Conservation (phyloP, 495 filamentous ascomycete genomes). For the Xylaria flabelliformis region DNA sequence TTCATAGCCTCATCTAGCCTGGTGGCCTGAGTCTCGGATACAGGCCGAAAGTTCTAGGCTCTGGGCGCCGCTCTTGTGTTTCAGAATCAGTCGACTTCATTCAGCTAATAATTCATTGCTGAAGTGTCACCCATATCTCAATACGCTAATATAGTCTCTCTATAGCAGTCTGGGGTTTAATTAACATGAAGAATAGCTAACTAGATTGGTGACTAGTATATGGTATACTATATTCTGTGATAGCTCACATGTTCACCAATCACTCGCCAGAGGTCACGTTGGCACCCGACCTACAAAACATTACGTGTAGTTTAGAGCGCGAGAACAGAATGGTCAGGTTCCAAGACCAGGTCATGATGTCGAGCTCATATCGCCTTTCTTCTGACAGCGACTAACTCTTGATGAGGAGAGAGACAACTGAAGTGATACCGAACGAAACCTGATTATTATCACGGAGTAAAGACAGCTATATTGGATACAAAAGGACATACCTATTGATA, state of each 20-base stretch:
- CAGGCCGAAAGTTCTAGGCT: not conserved
- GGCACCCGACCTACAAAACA: not conserved
- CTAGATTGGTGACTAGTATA: not conserved
- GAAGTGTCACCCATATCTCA: not conserved
- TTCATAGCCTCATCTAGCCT: not conserved
- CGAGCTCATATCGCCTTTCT: not conserved
- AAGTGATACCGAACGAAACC: not conserved
- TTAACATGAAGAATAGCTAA: not conserved
- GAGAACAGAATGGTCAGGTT: not conserved
- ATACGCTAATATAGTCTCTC: not conserved
- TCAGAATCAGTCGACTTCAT: not conserved
- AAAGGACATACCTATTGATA: slow-evolving; percentile 2
- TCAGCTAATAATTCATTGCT: not conserved
- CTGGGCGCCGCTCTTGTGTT: not conserved
- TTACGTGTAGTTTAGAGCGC: not conserved
- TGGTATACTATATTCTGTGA: too few species aligned
- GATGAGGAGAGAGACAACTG: not conserved
- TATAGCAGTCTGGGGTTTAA: not conserved
- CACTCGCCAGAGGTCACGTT: not conserved
- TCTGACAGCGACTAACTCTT: not conserved
- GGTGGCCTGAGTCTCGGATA: not conserved
- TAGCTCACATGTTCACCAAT: not conserved
- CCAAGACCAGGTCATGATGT: not conserved
- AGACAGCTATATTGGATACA: not conserved
- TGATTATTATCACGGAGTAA: not conserved